Evolutionary conservation across 805 yeast genomes (phyloP).

Genomic region (Metschnikowia gelsemii): DNA sequence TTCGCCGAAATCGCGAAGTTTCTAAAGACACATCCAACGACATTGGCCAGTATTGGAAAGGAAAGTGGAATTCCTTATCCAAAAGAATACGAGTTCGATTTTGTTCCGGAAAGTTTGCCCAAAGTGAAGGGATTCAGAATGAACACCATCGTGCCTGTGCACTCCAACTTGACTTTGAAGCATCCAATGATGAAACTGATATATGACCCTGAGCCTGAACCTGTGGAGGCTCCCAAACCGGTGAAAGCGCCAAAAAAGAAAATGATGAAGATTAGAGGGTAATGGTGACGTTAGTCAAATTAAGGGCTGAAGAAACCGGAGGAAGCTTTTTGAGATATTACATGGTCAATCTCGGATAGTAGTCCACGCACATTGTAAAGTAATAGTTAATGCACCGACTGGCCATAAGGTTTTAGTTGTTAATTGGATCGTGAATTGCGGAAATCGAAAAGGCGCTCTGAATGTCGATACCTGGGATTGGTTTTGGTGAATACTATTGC

Average conservation of each 20-base stretch:
- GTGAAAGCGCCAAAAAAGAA: constrained; percentile 52
- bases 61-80: constrained; percentile 61
- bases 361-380: no score
- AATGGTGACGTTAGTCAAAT: constrained; percentile 5
- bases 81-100: constrained; percentile 51
- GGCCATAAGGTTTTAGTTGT: no score
- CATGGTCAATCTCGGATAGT: no score
- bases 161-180: constrained; percentile 74
- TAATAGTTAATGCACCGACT: no score
- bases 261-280: constrained; percentile 61
- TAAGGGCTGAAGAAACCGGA: no score
- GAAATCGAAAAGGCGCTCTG: no score
- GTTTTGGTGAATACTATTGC: no score
- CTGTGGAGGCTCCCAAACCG: constrained; percentile 34
- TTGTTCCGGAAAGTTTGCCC: constrained; percentile 62
- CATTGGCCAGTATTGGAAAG: constrained; percentile 51
- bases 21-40: constrained; percentile 67
- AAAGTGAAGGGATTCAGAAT: constrained; percentile 82
- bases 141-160: constrained; percentile 87
- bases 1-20: constrained; percentile 59
- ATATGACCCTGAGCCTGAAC: constrained; percentile 51
- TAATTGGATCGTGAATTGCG: no score
- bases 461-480: no score
- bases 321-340: no score
- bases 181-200: constrained; percentile 78